Base-by-base conservation (phyloP, 495 filamentous ascomycete genomes). In the Viridothelium virens region DNA sequence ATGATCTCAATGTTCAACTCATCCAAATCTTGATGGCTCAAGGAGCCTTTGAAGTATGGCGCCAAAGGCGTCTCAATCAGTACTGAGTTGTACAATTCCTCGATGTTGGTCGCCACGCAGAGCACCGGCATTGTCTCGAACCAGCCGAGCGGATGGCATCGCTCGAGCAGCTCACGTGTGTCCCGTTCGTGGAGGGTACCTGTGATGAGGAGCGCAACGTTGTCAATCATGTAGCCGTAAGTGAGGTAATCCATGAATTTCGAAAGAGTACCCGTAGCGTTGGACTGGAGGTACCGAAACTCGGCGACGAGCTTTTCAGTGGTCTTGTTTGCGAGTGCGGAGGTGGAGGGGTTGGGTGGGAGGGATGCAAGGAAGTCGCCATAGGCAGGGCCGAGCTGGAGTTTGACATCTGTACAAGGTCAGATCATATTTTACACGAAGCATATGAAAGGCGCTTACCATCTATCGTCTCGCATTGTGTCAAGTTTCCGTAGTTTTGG, bases 181-280 rank as follows among this genome's bases (percentile, higher is more conserved):
- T 99, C 95, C 73, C 94, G 86, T 79, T 97, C 95, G 77, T 97
- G 94, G 25, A 99, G 84, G 25, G 95, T 99, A 68, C 95, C 94
- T 46, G 94, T 99, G 77, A 99, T 99, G 71, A 99, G 86, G 33
- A 99, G 87, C 36, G 94, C 95, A 48, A 99, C 91, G 75, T 99
- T 99, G 78, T 99, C 94, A 77, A 99, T 99, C 94, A 99, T 99
- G 81, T 99, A 99, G 59, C 91, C 92, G 73, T 99, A 97, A 11
- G 93, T 97, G 65, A 99, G 80, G 76, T 96, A 99, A 73, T 96
- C 91, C 79, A 97, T 87, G 77, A 99, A 99, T 71, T 90, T 91
- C 62, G 92, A 87, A 31, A 96, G 85, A 0, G 91, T 89, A 6
- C 94, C 95, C 4, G 89, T 89, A 16, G 95, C 87, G 74, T 97